A percentile compares a stretch with the other conserved stretches of the same genome.
These are phyloP conservation scores for Colletotrichum sp. DNA, from an alignment of 2,329 filamentous ascomycete genomes.

Conservation along the genomic window DNA sequence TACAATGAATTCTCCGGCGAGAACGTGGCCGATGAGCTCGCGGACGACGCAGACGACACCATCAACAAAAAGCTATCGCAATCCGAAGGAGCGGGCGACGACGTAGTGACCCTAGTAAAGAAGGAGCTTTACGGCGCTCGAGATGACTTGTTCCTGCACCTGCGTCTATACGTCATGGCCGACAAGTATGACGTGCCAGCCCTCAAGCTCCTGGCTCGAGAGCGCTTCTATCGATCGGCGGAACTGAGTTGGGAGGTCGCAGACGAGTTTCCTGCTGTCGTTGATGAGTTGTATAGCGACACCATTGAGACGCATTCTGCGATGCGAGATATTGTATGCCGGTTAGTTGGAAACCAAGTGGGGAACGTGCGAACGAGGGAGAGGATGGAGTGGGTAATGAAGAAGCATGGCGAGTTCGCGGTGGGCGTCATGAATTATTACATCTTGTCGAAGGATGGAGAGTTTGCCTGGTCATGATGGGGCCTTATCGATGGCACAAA, in stretches of 20 bases:
- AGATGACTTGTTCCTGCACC: conserved; percentile 21
- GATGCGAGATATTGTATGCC: conserved; percentile 25
- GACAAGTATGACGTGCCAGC: conserved; percentile 39
- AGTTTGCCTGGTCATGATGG: neutral
- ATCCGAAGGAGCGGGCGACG: neutral
- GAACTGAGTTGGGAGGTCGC: conserved; percentile 5
- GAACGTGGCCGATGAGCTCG: neutral
- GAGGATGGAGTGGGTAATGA: conserved; percentile 23
- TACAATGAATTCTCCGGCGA: neutral
- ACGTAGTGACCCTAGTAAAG: neutral
- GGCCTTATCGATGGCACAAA: neutral
- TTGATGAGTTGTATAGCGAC: conserved; percentile 29
- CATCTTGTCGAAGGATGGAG: neutral
- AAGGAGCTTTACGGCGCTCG: neutral
- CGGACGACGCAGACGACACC: neutral
- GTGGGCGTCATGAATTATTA: conserved; percentile 5
- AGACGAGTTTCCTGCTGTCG: conserved; percentile 24
- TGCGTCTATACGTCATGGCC: conserved; percentile 37
- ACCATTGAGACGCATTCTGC: conserved; percentile 21
- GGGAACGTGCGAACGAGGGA: neutral
- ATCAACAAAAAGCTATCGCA: neutral
- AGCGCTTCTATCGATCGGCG: conserved; percentile 32
- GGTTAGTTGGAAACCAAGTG: conserved; percentile 15
- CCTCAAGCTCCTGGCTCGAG: conserved; percentile 31
- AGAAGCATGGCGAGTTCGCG: conserved; percentile 25